phyloP scores from a whole-genome alignment of 768 basidiomycete genomes.

The Chlorophyllum brunneum region DNA sequence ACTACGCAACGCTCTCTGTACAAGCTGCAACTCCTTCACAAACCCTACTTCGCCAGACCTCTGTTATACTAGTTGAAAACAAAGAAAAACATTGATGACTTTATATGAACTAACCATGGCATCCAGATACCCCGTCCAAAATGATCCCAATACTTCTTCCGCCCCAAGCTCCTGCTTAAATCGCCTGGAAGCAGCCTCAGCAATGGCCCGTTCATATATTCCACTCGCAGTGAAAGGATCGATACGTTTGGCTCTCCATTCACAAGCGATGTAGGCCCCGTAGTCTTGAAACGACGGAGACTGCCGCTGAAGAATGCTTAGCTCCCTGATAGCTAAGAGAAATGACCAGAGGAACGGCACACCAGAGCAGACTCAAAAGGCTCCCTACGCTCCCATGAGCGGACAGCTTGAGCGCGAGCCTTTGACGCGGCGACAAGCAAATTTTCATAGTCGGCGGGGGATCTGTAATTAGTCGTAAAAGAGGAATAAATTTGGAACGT shows the following conservation, averaged over 20 bases:
- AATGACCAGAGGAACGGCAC: slow-evolving; percentile 16
- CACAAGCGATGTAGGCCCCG: slow-evolving; percentile 57
- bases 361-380: slow-evolving; percentile 58
- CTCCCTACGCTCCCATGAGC: slow-evolving; percentile 63
- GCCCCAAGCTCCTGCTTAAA: slow-evolving; percentile 51
- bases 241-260: slow-evolving; percentile 57
- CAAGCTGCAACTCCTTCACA: slow-evolving; percentile 37
- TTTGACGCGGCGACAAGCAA: slow-evolving; percentile 78
- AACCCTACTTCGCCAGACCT: slow-evolving; percentile 42
- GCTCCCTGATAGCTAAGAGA: background rate
- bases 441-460: slow-evolving; percentile 72
- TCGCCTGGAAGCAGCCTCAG: slow-evolving; percentile 61
- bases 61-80: slow-evolving; percentile 23
- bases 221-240: slow-evolving; percentile 52
- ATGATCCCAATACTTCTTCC: slow-evolving; percentile 54
- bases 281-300: slow-evolving; percentile 55
- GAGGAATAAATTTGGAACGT: slow-evolving; percentile 85
- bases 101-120: slow-evolving; percentile 46
- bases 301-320: slow-evolving; percentile 19
- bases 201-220: slow-evolving; percentile 72
- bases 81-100: background rate
- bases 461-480: slow-evolving; percentile 79
- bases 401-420: slow-evolving; percentile 54
- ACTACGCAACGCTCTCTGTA: slow-evolving; percentile 63
- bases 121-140: slow-evolving; percentile 77